Percentiles rank a stretch among this genome's conserved stretches.
Evolutionary conservation across 1,284 basidiomycete species (phyloP).

Genomic region (Wallemia mellicola): DNA sequence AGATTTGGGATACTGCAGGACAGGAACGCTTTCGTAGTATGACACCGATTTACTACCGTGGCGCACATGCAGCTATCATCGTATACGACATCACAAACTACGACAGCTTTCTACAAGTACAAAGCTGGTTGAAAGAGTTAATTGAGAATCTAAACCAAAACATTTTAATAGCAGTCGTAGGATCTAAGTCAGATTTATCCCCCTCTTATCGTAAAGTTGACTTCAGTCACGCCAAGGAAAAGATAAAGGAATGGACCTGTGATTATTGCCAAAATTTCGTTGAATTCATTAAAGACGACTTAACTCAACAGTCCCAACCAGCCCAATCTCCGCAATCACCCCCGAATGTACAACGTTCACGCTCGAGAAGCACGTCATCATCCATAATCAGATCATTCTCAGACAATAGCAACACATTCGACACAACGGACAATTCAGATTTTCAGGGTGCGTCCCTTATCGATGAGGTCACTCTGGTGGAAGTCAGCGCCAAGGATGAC

Average conservation of each 20-base stretch:
- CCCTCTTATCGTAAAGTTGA: neutral
- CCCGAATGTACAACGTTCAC: neutral
- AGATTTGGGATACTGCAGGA: slow-evolving; percentile 35
- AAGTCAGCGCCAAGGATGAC: neutral
- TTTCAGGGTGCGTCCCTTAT: neutral
- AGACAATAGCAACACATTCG: neutral
- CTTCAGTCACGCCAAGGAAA: neutral
- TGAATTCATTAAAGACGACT: neutral
- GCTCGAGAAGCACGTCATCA: neutral
- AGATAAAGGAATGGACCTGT: neutral
- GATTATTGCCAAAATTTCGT: neutral
- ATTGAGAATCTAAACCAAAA: neutral
- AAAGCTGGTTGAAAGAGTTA: slow-evolving; percentile 33
- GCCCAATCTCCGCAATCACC: neutral
- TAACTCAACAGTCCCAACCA: neutral
- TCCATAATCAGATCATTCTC: neutral
- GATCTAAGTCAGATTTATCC: neutral
- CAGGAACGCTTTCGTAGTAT: slow-evolving; percentile 55
- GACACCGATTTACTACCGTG: slow-evolving; percentile 90
- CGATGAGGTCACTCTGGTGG: neutral
- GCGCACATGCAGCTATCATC: slow-evolving; percentile 79
- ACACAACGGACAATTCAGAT: neutral
- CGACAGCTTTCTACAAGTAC: slow-evolving; percentile 63
- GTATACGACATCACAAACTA: slow-evolving; percentile 91
- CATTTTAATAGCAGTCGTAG: neutral